These are phyloP conservation scores for Ogataea haglerorum DNA, from an alignment of 805 yeast species.

Conservation along the genomic window DNA sequence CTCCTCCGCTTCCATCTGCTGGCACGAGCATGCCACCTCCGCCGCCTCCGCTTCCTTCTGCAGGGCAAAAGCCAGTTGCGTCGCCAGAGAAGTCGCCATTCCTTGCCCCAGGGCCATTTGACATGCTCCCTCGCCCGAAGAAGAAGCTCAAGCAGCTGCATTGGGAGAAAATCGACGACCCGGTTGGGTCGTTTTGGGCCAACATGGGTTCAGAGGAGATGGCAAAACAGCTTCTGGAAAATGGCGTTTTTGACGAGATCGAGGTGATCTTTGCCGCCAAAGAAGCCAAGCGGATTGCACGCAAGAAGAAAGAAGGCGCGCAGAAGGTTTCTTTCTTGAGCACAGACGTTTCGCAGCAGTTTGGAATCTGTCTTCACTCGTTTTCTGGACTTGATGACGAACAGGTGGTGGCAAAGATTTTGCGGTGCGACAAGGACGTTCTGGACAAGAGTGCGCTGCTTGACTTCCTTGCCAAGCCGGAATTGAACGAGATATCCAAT, in stretches of 20 bases:
- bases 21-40: slow-evolving; percentile 28
- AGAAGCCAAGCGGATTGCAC: slow-evolving; percentile 51
- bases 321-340: slow-evolving; percentile 68
- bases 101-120: slow-evolving; percentile 37
- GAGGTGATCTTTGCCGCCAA: slow-evolving; percentile 87
- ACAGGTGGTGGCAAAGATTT: slow-evolving; percentile 64
- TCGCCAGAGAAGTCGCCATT: slow-evolving; percentile 23
- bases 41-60: slow-evolving; percentile 32
- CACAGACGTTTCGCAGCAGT: slow-evolving; percentile 87
- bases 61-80: background rate
- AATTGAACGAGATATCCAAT: slow-evolving; percentile 70
- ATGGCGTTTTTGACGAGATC: slow-evolving; percentile 79
- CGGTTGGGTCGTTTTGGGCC: slow-evolving; percentile 86
- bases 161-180: slow-evolving; percentile 89
- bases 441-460: slow-evolving; percentile 67
- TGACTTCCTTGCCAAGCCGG: slow-evolving; percentile 79
- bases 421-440: slow-evolving; percentile 73
- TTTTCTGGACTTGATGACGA: slow-evolving; percentile 60
- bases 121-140: slow-evolving; percentile 62
- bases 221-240: slow-evolving; percentile 61
- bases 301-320: slow-evolving; percentile 44
- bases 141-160: slow-evolving; percentile 88
- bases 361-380: slow-evolving; percentile 88
- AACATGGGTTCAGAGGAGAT: slow-evolving; percentile 54
- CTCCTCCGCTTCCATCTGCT: slow-evolving; percentile 26